These are phyloP conservation scores for Penicillium sp. DNA, from an alignment of 2,329 filamentous ascomycete species.

Conservation along the genomic window DNA sequence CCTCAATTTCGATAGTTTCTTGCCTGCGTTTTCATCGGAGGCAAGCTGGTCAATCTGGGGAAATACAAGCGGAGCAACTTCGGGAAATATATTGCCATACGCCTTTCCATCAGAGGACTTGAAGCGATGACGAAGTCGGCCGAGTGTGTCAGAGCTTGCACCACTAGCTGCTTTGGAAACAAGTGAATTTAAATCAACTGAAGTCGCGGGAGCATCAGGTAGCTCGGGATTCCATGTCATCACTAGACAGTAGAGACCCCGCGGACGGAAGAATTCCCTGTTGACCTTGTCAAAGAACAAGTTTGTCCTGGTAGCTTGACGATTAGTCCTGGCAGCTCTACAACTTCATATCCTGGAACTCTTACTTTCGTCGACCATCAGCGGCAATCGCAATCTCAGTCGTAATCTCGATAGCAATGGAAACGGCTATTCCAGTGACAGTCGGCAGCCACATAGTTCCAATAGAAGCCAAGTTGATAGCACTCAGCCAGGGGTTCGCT, in stretches of 20 bases:
- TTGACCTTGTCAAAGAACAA: conserved; percentile 62
- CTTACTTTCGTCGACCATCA: conserved; percentile 36
- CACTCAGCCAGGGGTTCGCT: conserved; percentile 42
- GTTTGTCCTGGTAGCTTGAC: conserved; percentile 46
- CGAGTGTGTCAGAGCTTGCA: conserved; percentile 18
- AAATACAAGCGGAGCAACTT: conserved; percentile 56
- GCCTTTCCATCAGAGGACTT: conserved; percentile 44
- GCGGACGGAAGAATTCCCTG: conserved; percentile 60
- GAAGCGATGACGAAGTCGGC: conserved; percentile 37
- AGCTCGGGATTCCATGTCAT: conserved; percentile 57
- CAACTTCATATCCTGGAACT: neutral
- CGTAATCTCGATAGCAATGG: conserved; percentile 49
- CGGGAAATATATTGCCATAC: conserved; percentile 48
- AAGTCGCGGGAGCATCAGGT: conserved; percentile 26
- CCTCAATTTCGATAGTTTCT: conserved; percentile 23
- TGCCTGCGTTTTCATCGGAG: conserved; percentile 14
- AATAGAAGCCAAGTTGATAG: conserved; percentile 48
- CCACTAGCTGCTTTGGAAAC: conserved; percentile 37
- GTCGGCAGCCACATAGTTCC: conserved; percentile 45
- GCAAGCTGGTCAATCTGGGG: conserved; percentile 46
- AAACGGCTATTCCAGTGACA: conserved; percentile 49
- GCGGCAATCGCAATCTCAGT: conserved; percentile 49
- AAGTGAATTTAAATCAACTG: conserved; percentile 41
- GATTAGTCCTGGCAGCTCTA: neutral
- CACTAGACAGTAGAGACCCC: conserved; percentile 59